Evolutionary conservation across 169 alveolate species (phyloP).

Genomic region (Amoebophrya sp.): DNA sequence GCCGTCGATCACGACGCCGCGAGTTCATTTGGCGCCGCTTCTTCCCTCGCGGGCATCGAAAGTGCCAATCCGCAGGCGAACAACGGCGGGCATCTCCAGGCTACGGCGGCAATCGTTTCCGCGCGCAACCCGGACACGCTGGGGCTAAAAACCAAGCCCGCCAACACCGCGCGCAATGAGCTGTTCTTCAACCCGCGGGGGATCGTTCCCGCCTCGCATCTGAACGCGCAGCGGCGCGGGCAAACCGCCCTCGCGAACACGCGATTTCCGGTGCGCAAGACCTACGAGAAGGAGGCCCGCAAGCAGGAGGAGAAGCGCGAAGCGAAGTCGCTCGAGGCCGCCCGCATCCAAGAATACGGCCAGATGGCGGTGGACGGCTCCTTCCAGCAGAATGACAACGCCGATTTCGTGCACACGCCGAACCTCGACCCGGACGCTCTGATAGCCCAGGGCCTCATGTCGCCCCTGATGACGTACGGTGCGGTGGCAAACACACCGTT

Average conservation of each 20-base stretch:
- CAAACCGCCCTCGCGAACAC: neutral
- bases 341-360: neutral
- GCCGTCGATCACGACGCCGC: too few relatives aligned
- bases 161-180: neutral
- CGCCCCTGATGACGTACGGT: neutral
- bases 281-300: neutral
- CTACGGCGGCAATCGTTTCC: too few relatives aligned
- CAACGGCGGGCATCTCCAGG: too few relatives aligned
- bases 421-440: neutral
- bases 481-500: neutral
- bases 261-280: neutral
- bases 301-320: neutral
- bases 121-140: neutral
- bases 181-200: neutral
- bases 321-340: neutral
- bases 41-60: too few relatives aligned
- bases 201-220: neutral
- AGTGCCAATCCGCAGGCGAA: too few relatives aligned
- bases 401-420: neutral
- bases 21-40: too few relatives aligned
- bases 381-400: too few relatives aligned
- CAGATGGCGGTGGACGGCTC: neutral
- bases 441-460: neutral
- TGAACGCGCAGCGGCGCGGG: neutral
- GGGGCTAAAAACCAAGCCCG: neutral